Evolutionary conservation across 768 basidiomycete genomes (phyloP).

Genomic region (Terana coerulea): DNA sequence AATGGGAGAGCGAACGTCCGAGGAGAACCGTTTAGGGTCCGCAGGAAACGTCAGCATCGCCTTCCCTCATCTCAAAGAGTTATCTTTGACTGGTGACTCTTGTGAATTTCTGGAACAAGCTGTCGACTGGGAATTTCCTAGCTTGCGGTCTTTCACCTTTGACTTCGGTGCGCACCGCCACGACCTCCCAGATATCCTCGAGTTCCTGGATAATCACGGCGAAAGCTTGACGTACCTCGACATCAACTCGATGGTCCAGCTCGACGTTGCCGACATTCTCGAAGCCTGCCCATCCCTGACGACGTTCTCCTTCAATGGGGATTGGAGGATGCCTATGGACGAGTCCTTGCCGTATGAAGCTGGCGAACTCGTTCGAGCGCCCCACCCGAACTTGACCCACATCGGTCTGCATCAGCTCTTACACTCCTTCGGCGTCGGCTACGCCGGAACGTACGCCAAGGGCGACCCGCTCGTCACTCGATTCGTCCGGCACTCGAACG

Average conservation of each 20-base stretch:
- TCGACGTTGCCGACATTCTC: slow-evolving; percentile 58
- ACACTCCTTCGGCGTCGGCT: slow-evolving; percentile 67
- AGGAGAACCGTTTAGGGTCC: slow-evolving; percentile 50
- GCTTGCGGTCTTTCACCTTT: slow-evolving; percentile 54
- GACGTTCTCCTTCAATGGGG: slow-evolving; percentile 69
- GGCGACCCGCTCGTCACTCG: slow-evolving; percentile 41
- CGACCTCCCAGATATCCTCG: slow-evolving; percentile 54
- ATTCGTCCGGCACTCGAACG: slow-evolving; percentile 50
- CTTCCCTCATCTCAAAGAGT: slow-evolving; percentile 55
- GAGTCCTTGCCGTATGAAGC: slow-evolving; percentile 29
- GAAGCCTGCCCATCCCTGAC: slow-evolving; percentile 59
- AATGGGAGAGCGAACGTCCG: slow-evolving; percentile 36
- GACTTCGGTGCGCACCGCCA: slow-evolving; percentile 42
- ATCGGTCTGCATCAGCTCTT: slow-evolving; percentile 69
- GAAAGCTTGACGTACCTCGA: slow-evolving; percentile 58
- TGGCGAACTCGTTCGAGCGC: slow-evolving; percentile 40
- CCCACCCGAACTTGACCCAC: slow-evolving; percentile 53
- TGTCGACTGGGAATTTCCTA: slow-evolving; percentile 59
- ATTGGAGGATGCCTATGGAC: slow-evolving; percentile 54
- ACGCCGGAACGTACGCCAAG: slow-evolving; percentile 38
- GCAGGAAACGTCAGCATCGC: slow-evolving; percentile 52
- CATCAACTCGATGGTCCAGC: slow-evolving; percentile 50
- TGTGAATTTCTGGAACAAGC: slow-evolving; percentile 70
- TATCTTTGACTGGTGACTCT: slow-evolving; percentile 56
- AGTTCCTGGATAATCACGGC: slow-evolving; percentile 62